Percentiles rank a stretch among this genome's conserved stretches.
phyloP scores from a whole-genome alignment of 2,329 filamentous ascomycete genomes.

The Mycosphaerella sp. region DNA sequence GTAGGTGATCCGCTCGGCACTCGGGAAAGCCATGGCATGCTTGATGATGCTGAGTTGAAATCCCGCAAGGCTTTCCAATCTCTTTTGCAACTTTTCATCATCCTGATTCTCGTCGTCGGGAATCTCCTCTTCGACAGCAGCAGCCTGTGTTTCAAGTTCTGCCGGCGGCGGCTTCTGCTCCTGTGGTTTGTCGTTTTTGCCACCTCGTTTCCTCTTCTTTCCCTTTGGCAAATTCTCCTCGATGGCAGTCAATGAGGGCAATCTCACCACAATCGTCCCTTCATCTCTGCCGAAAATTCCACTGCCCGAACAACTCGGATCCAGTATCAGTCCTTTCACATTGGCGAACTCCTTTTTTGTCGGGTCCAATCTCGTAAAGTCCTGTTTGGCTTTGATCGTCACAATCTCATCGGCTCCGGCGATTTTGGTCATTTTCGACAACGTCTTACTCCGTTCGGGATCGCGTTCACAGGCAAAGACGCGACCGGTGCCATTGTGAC shows the following conservation, averaged over 20 bases:
- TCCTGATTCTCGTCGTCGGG: constrained; percentile 40
- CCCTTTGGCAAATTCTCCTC: constrained; percentile 14
- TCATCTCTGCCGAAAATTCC: constrained; percentile 89
- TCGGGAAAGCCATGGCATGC: constrained; percentile 77
- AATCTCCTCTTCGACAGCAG: constrained; percentile 19
- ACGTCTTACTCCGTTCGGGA: constrained; percentile 59
- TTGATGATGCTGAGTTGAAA: constrained; percentile 78
- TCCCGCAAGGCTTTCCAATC: constrained; percentile 65
- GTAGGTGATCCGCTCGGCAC: constrained; percentile 72
- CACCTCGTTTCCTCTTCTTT: constrained; percentile 31
- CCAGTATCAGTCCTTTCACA: constrained; percentile 78
- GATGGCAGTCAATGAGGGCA: constrained; percentile 41
- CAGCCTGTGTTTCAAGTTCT: constrained; percentile 1
- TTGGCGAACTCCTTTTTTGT: constrained; percentile 52
- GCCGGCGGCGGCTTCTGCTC: constrained; percentile 1
- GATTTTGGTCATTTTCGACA: constrained; percentile 75
- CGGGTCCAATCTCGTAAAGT: constrained; percentile 75
- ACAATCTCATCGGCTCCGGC: constrained; percentile 65
- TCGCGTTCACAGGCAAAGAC: constrained; percentile 82
- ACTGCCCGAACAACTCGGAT: constrained; percentile 92
- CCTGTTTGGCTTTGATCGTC: constrained; percentile 63
- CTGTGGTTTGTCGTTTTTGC: constrained; percentile 4
- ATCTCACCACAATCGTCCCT: constrained; percentile 55
- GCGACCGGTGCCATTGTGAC: neutral
- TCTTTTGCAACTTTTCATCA: constrained; percentile 50